Evolutionary conservation across 768 basidiomycete genomes (phyloP).

Genomic region (Lyophyllum decastes): DNA sequence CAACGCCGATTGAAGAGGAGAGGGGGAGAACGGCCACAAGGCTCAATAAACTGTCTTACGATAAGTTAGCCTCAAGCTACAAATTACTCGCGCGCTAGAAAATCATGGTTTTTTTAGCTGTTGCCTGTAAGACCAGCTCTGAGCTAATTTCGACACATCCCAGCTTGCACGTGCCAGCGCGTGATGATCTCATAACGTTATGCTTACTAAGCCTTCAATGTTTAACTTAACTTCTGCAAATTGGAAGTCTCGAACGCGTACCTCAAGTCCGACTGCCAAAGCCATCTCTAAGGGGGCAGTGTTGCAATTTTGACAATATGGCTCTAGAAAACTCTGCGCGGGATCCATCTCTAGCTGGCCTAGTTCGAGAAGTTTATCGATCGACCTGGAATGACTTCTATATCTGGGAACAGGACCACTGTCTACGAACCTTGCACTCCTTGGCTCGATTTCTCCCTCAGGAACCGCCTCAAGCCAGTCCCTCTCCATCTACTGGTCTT

Average conservation of each 20-base stretch:
- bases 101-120: too few relatives aligned
- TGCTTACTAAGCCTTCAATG: not conserved
- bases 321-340: not conserved
- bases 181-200: not conserved
- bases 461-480: not conserved
- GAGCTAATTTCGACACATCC: too few relatives aligned
- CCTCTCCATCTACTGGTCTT: not conserved
- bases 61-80: too few relatives aligned
- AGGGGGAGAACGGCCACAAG: too few relatives aligned
- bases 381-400: slow-evolving; percentile 22
- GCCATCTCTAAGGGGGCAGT: not conserved
- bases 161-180: not conserved
- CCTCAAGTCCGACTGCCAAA: not conserved
- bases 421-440: slow-evolving; percentile 13
- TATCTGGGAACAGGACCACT: slow-evolving; percentile 23
- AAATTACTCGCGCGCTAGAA: too few relatives aligned
- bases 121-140: too few relatives aligned
- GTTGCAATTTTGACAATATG: not conserved
- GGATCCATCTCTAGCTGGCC: not conserved
- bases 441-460: slow-evolving; percentile 10
- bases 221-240: not conserved
- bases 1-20: too few relatives aligned
- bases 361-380: slow-evolving; percentile 13
- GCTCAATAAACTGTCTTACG: too few relatives aligned
- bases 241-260: not conserved